Percentiles rank a stretch among this genome's conserved stretches.
These are phyloP conservation scores for Phaffia tasmanica DNA, from an alignment of 768 basidiomycete species.

Conservation along the genomic window DNA sequence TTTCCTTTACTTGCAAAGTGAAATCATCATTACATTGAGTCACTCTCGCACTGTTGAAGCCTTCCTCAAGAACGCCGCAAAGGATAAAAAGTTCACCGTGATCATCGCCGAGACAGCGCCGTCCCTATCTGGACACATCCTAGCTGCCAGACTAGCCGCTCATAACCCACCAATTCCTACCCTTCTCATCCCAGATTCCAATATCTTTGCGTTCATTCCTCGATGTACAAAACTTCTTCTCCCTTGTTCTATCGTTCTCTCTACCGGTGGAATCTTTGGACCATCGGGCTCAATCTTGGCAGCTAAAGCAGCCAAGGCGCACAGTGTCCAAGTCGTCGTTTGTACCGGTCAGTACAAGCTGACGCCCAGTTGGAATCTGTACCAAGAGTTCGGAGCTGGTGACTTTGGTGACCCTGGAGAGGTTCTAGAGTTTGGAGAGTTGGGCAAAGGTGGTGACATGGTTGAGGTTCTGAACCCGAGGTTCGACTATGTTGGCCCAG, in stretches of 20 bases:
- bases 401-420: constrained; percentile 36
- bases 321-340: constrained; percentile 84
- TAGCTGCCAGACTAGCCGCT: constrained; percentile 55
- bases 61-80: constrained; percentile 82
- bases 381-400: constrained; percentile 36
- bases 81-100: constrained; percentile 83
- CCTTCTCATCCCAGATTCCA: constrained; percentile 93
- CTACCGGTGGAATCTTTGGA: constrained; percentile 92
- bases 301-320: constrained; percentile 74
- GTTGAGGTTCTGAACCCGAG: constrained; percentile 93
- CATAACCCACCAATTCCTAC: constrained; percentile 72
- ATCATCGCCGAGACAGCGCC: constrained; percentile 94
- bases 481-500: constrained; percentile 88
- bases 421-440: constrained; percentile 49
- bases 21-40: constrained; percentile 90
- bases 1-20: constrained; percentile 44
- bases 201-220: constrained; percentile 90
- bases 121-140: constrained; percentile 57
- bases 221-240: constrained; percentile 93
- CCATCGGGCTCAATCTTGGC: constrained; percentile 73
- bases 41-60: constrained; percentile 86
- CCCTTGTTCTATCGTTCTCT: constrained; percentile 88
- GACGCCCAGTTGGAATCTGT: constrained; percentile 53
- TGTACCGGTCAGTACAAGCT: constrained; percentile 95
- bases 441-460: constrained; percentile 54